These are phyloP conservation scores for Aspergillus asperescens DNA, from an alignment of 495 filamentous ascomycete genomes.

Conservation along the genomic window DNA sequence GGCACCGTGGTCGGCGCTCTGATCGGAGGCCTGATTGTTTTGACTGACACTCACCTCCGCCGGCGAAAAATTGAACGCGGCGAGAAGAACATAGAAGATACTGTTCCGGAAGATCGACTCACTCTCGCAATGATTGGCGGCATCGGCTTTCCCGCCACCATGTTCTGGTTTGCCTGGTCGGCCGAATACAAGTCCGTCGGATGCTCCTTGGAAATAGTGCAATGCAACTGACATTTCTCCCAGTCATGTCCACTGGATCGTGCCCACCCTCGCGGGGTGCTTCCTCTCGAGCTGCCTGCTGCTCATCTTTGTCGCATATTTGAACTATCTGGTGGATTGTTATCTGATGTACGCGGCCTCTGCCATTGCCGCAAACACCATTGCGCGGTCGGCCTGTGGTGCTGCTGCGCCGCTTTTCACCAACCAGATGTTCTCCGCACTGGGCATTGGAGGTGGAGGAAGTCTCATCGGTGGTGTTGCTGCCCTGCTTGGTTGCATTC, in stretches of 20 bases:
- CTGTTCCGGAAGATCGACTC: conserved; percentile 44
- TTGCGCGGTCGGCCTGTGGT: conserved; percentile 64
- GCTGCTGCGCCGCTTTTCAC: conserved; percentile 85
- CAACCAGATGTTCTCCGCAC: conserved; percentile 62
- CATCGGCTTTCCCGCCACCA: conserved; percentile 37
- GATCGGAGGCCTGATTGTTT: conserved; percentile 60
- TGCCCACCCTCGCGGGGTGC: conserved; percentile 56
- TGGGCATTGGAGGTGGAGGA: too few species aligned
- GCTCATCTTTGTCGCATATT: conserved; percentile 64
- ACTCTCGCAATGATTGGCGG: conserved; percentile 40
- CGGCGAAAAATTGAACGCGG: conserved; percentile 38
- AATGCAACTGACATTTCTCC: too few species aligned
- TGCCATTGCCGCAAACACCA: conserved; percentile 69
- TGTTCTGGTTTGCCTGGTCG: conserved; percentile 68
- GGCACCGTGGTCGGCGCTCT: conserved; percentile 65
- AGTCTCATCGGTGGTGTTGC: too few species aligned
- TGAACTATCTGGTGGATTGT: conserved; percentile 74
- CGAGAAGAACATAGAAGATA: too few species aligned
- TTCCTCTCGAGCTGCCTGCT: conserved; percentile 73
- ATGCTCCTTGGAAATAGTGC: too few species aligned
- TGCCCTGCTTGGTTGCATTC: too few species aligned
- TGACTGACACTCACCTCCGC: conserved; percentile 43
- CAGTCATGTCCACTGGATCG: conserved; percentile 63
- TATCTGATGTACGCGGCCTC: conserved; percentile 78
- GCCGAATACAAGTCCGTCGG: too few species aligned